phyloP scores from a whole-genome alignment of 2,329 filamentous ascomycete genomes.

The Tolypocladium sp. region DNA sequence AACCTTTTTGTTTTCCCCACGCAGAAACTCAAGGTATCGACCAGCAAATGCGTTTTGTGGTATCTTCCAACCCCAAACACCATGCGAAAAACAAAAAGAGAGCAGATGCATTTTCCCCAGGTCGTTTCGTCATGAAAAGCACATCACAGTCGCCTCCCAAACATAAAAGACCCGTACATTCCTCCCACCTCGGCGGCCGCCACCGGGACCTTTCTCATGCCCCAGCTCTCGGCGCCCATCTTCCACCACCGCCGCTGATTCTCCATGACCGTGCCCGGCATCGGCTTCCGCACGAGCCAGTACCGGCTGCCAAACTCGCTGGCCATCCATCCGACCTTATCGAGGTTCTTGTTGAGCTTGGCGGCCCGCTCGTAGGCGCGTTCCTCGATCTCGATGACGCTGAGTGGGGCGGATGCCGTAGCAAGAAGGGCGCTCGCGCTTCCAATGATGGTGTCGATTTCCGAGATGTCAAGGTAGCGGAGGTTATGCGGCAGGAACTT shows the following conservation, averaged over 20 bases:
- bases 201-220: conserved; percentile 86
- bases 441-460: conserved; percentile 46
- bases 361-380: conserved; percentile 56
- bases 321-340: conserved; percentile 58
- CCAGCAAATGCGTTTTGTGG: conserved; percentile 3
- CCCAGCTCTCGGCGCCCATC: conserved; percentile 77
- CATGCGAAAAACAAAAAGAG: conserved; percentile 4
- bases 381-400: conserved; percentile 67
- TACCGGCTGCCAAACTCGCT: conserved; percentile 58
- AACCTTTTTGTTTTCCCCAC: neutral
- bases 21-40: neutral
- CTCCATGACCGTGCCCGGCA: conserved; percentile 22
- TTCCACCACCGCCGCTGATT: conserved; percentile 62
- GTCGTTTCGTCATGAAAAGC: neutral
- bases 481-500: conserved; percentile 45
- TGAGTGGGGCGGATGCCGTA: conserved; percentile 54
- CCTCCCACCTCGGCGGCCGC: conserved; percentile 85
- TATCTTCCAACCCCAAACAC: conserved; percentile 8
- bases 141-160: conserved; percentile 45
- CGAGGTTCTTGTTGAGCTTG: conserved; percentile 51
- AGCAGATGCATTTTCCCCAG: conserved; percentile 10
- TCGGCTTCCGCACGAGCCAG: conserved; percentile 54
- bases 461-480: conserved; percentile 69
- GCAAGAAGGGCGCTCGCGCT: conserved; percentile 52
- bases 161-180: conserved; percentile 74